Percentiles rank a stretch among this genome's conserved stretches.
These are phyloP conservation scores for Russula sp. DNA, from an alignment of 768 basidiomycete species.

Conservation along the genomic window DNA sequence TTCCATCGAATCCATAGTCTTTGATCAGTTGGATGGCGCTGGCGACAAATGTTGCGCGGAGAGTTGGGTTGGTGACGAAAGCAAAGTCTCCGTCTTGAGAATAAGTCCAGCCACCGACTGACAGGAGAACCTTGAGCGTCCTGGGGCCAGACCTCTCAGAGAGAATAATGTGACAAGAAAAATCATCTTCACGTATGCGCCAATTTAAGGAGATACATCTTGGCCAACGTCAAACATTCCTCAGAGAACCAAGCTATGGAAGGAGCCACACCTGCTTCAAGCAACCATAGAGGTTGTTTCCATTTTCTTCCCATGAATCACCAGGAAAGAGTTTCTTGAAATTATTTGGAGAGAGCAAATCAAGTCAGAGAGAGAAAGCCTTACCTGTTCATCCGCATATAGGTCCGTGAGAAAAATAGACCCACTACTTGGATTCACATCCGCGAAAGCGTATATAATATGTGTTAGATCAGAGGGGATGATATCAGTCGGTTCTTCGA, in stretches of 20 bases:
- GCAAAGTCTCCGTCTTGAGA: constrained; percentile 1
- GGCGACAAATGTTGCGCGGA: not conserved
- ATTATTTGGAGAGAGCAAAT: not conserved
- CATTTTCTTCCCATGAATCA: not conserved
- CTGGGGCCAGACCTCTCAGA: not conserved
- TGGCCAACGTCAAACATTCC: not conserved
- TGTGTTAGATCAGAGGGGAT: not conserved
- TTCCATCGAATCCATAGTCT: constrained; percentile 1
- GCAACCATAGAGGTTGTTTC: constrained; percentile 1
- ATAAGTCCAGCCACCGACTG: not conserved
- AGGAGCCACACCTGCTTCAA: not conserved
- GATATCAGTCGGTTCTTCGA: constrained; percentile 2
- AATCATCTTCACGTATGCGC: not conserved
- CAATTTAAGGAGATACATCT: constrained; percentile 3
- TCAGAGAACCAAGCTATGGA: not conserved
- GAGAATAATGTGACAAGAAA: not conserved
- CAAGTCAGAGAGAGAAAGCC: not conserved
- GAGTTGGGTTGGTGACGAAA: not conserved
- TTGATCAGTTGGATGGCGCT: not conserved
- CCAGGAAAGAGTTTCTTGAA: not conserved
- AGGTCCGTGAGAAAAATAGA: not conserved
- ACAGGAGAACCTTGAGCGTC: not conserved
- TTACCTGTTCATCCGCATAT: constrained; percentile 4
- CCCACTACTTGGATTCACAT: not conserved
- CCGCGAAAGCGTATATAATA: not conserved